Evolutionary conservation across 345 rosid genomes (phyloP), one percentile per base, ranked within the genome.

Genomic region (Chamaenerion angustifolium): DNA sequence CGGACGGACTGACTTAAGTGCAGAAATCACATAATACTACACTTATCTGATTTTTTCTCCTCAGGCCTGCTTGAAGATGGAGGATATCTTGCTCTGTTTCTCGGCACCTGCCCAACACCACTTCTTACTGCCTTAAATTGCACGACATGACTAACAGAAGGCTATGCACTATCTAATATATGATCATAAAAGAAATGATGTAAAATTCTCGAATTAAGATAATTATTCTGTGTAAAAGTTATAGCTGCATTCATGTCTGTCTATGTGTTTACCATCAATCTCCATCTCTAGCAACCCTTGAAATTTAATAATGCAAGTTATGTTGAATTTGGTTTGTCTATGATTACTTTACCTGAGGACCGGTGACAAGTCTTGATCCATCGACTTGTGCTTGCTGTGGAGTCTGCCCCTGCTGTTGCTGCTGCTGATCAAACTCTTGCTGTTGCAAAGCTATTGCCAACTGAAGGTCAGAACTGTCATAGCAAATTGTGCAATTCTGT

Each of bases 371-470:
- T 74, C 92, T 72, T 10, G 95, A 82, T 41, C 65, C 60, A 42
- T 77, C 75, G 43, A 40, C 8, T 3, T 92, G 49, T 56, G 82
- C 66, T 68, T 76, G 95, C 56, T 76, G 82, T 40, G 56, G 19
- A 64, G 64, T 71, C 7, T 31, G 37, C 8, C 74, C 81, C 52
- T 77, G 77, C 51, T 76, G 89, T 1, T 31, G 37, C 56, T 82
- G 76, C 65, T 76, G 96, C 31, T 81, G 90, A 58, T 82, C 99
- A 54, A 80, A 88, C 80, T 93, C 99, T 61, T 85, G 84, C 45
- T 93, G 99, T 60, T 93, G 99, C 67, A 93, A 68, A 51, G 95
- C 99, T 65, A 93, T 93, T 49, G 99, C 99, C 45, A 82, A 70
- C 73, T 88, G 95, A 53, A 88, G 78, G 77, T 93, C 99, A 57